Conservation (phyloP, 2,329 filamentous ascomycete species). For the Samsoniella hepiali region DNA sequence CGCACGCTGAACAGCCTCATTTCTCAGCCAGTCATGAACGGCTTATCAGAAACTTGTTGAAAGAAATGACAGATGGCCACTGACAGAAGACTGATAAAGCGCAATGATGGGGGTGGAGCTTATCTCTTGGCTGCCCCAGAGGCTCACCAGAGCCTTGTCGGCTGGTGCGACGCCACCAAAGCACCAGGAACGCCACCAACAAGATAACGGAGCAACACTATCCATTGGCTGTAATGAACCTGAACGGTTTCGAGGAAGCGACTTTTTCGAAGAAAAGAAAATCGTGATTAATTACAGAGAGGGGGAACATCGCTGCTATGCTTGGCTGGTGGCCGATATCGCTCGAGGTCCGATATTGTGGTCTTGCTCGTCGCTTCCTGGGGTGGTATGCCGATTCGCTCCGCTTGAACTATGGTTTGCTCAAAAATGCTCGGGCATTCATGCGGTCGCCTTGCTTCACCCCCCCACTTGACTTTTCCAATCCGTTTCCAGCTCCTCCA, state of each 20-base stretch:
- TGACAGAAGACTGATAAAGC: background rate
- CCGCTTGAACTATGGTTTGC: background rate
- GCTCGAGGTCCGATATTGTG: background rate
- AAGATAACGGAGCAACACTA: slow-evolving; percentile 6
- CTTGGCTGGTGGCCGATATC: slow-evolving; percentile 2
- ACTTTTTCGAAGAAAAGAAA: background rate
- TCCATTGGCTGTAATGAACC: background rate
- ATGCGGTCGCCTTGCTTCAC: background rate
- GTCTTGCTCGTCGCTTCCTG: background rate
- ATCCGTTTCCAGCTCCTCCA: slow-evolving; percentile 44
- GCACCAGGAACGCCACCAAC: slow-evolving; percentile 14
- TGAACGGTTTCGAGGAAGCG: background rate
- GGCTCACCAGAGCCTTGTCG: slow-evolving; percentile 9
- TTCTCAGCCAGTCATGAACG: background rate
- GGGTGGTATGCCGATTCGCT: background rate
- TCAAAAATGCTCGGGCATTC: background rate
- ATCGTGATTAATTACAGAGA: background rate
- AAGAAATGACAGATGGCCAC: background rate
- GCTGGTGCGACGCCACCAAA: slow-evolving; percentile 9
- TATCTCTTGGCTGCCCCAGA: slow-evolving; percentile 18
- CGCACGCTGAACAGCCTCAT: background rate
- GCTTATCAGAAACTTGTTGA: slow-evolving; percentile 14
- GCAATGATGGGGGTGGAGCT: slow-evolving; percentile 8
- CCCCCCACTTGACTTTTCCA: slow-evolving; percentile 30
- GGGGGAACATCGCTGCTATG: background rate